These are phyloP conservation scores for Phialophora tarda DNA, from an alignment of 2,329 filamentous ascomycete genomes.

Conservation along the genomic window DNA sequence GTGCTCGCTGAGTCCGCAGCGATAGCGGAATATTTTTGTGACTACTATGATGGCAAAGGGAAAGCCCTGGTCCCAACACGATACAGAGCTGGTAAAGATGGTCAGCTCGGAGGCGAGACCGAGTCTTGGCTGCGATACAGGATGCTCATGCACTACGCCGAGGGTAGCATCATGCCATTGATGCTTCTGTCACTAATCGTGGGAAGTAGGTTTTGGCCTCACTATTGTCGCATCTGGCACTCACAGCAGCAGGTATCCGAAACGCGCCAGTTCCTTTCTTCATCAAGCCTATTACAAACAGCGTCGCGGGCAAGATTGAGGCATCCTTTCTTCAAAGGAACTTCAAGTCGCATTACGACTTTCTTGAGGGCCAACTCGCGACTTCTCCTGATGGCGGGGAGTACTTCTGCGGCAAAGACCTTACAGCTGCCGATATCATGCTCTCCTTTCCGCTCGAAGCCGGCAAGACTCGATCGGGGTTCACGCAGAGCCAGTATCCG, in stretches of 20 bases:
- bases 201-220: slow-evolving; percentile 51
- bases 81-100: slow-evolving; percentile 61
- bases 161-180: slow-evolving; percentile 80
- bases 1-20: slow-evolving; percentile 81
- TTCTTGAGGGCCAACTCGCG: slow-evolving; percentile 53
- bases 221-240: slow-evolving; percentile 6
- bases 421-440: slow-evolving; percentile 55
- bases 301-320: slow-evolving; percentile 57
- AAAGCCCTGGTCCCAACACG: slow-evolving; percentile 57
- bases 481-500: slow-evolving; percentile 48
- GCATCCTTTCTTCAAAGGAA: slow-evolving; percentile 49
- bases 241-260: slow-evolving; percentile 49
- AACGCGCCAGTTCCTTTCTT: slow-evolving; percentile 69
- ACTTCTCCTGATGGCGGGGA: slow-evolving; percentile 48
- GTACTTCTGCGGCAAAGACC: slow-evolving; percentile 51
- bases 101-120: slow-evolving; percentile 62
- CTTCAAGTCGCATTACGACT: slow-evolving; percentile 50
- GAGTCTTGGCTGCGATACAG: slow-evolving; percentile 66
- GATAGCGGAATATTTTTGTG: slow-evolving; percentile 81
- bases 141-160: slow-evolving; percentile 81
- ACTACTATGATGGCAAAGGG: slow-evolving; percentile 60
- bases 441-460: slow-evolving; percentile 55
- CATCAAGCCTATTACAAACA: slow-evolving; percentile 66
- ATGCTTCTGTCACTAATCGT: slow-evolving; percentile 70
- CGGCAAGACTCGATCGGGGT: slow-evolving; percentile 43